Evolutionary conservation across 345 rosid species (phyloP), one percentile per base, ranked within the genome.

Genomic region (Toxicodendron radicans): DNA sequence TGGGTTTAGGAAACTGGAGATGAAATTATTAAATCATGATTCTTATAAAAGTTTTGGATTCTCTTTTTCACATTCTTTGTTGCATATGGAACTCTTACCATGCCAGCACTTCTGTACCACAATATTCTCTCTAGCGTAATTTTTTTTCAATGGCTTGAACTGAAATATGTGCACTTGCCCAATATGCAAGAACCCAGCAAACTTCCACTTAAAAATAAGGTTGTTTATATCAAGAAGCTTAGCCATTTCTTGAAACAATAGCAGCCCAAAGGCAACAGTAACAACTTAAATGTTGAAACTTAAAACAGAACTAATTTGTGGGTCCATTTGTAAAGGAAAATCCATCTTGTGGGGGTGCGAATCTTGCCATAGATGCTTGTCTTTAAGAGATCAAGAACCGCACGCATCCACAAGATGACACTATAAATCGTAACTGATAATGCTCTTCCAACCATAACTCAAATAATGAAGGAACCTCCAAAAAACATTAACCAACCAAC

Each of bases 381-480:
- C 9, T 13, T 14, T 11, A 38, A 5, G 7, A 35, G 6, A 12
- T 1, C 20, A 0, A 18, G 46, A 51, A 33, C 51, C 59, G 0
- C 17, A 18, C 27, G 59, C 27, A 8, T 3, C 32, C 6, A 2
- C 14, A 2, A 38, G 2, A 14, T 63, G 48, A 32, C 56, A 41
- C 5, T 21, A 12, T 2, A 13, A 51, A 5, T 14, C 2, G 16
- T 5, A 43, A 46, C 33, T 1, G 8, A 13, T 12, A 1, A 16
- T 68, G 48, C 6, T 53, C 14, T 53, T 20, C n/a, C 2, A 49
- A 52, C 45, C 0, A 10, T 32, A 32, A 32, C 3, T 64, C 30
- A 33, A 72, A 51, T 67, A 30, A 72, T 52, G 69, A 53, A 72
- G 56, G 66, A 58, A 35, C 51, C 23, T 72, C 56, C 76, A 66